phyloP scores from a whole-genome alignment of 2,329 filamentous ascomycete genomes.

The Ophiostoma sp. region DNA sequence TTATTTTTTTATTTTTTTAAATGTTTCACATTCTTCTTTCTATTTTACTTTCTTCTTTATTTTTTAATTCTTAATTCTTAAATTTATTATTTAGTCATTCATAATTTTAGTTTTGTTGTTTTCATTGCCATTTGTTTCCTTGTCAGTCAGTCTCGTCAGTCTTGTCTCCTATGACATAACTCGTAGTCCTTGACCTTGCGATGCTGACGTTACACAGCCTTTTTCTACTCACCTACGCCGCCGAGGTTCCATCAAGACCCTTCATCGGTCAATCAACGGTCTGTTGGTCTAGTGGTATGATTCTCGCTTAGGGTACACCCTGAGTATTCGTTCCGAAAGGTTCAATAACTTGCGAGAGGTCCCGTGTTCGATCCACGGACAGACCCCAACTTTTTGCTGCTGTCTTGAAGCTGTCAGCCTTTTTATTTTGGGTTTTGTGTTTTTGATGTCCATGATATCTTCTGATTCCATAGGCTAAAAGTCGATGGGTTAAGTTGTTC shows the following conservation, averaged over 20 bases:
- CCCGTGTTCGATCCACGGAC: constrained; percentile 16
- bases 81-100: no score
- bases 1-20: no score
- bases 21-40: no score
- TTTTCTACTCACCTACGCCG: neutral
- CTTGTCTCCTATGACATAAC: no score
- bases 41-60: no score
- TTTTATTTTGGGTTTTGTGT: neutral
- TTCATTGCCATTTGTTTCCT: no score
- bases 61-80: no score
- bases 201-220: neutral
- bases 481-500: neutral
- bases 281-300: constrained; percentile 16
- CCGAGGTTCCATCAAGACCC: neutral
- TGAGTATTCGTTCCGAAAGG: neutral
- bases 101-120: no score
- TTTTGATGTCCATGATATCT: neutral
- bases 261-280: neutral
- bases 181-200: no score
- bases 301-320: constrained; percentile 14
- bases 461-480: no score
- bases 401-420: no score
- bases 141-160: no score
- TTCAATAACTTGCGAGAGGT: constrained; percentile 12
- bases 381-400: constrained; percentile 10